A percentile compares a stretch with the other conserved stretches of the same genome.
Evolutionary conservation across 2,329 filamentous ascomycete genomes (phyloP).

Genomic region (Aureobasidium sp.): DNA sequence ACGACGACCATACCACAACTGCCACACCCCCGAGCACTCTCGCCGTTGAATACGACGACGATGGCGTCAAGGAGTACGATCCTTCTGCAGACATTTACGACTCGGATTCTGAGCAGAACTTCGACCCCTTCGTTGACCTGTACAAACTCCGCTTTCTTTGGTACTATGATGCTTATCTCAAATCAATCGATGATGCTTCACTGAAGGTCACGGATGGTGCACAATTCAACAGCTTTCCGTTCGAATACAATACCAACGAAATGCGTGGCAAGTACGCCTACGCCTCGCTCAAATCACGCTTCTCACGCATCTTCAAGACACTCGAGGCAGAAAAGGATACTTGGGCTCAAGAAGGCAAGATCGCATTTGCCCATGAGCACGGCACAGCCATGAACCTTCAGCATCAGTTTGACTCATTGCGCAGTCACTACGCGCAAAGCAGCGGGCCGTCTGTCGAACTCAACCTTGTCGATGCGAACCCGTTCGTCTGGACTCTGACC

Average conservation of each 20-base stretch:
- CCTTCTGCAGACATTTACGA: slow-evolving; percentile 14
- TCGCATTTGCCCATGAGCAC: slow-evolving; percentile 44
- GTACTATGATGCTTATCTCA: slow-evolving; percentile 87
- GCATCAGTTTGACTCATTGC: slow-evolving; percentile 77
- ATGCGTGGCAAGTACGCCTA: slow-evolving; percentile 90
- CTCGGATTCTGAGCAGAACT: slow-evolving; percentile 50
- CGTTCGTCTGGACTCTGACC: slow-evolving; percentile 81
- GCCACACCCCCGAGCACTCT: slow-evolving; percentile 33
- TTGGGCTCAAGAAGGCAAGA: slow-evolving; percentile 66
- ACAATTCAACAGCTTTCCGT: slow-evolving; percentile 74
- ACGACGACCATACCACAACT: neutral
- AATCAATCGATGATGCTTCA: slow-evolving; percentile 58
- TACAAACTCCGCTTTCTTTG: slow-evolving; percentile 89
- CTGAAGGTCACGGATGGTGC: slow-evolving; percentile 57
- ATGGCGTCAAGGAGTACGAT: slow-evolving; percentile 33
- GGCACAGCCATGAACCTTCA: slow-evolving; percentile 72
- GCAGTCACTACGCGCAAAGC: slow-evolving; percentile 61
- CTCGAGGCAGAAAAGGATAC: slow-evolving; percentile 63
- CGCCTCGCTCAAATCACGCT: slow-evolving; percentile 59
- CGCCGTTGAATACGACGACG: slow-evolving; percentile 42
- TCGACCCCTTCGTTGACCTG: slow-evolving; percentile 83
- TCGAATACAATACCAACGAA: slow-evolving; percentile 66
- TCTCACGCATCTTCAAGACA: slow-evolving; percentile 60
- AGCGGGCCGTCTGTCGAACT: slow-evolving; percentile 68
- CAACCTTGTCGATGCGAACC: slow-evolving; percentile 70